Percentiles rank a stretch among this genome's conserved stretches.
Evolutionary conservation across 2,329 filamentous ascomycete species (phyloP).

Genomic region (Claviceps digitariae): DNA sequence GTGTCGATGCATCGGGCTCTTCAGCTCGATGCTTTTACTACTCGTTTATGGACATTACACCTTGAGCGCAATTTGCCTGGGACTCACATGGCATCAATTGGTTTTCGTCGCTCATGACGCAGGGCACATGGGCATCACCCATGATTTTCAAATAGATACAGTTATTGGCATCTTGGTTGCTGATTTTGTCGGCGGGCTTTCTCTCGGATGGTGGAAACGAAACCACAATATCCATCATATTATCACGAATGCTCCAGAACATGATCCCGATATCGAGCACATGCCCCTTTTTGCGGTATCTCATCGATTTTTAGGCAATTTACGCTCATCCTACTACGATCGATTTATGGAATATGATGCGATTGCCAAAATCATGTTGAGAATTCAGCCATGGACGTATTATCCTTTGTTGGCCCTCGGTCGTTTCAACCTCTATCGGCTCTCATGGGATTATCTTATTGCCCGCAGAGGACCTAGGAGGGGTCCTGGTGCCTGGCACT

Average conservation of each 20-base stretch:
- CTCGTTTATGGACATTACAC: slow-evolving; percentile 53
- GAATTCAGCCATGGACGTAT: slow-evolving; percentile 70
- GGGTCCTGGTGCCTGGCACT: slow-evolving; percentile 71
- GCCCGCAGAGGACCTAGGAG: slow-evolving; percentile 56
- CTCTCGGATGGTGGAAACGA: slow-evolving; percentile 92
- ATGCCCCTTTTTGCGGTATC: slow-evolving; percentile 81
- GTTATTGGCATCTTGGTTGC: slow-evolving; percentile 82
- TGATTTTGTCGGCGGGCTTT: slow-evolving; percentile 79
- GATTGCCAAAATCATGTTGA: slow-evolving; percentile 54
- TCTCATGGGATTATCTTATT: slow-evolving; percentile 69
- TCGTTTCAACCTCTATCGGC: slow-evolving; percentile 73
- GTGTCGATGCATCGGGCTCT: slow-evolving; percentile 54
- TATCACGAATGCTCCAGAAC: slow-evolving; percentile 87
- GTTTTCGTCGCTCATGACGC: slow-evolving; percentile 92
- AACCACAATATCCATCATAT: slow-evolving; percentile 97
- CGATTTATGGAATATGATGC: slow-evolving; percentile 66
- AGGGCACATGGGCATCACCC: slow-evolving; percentile 94
- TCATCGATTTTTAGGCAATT: slow-evolving; percentile 59
- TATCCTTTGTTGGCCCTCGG: slow-evolving; percentile 70
- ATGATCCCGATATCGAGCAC: slow-evolving; percentile 90
- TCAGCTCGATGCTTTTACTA: slow-evolving; percentile 45
- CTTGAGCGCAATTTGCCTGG: slow-evolving; percentile 60
- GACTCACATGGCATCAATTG: slow-evolving; percentile 84
- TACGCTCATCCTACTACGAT: slow-evolving; percentile 75
- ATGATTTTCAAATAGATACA: slow-evolving; percentile 71